A percentile compares a stretch with the other conserved stretches of the same genome.
Evolutionary conservation across 495 filamentous ascomycete genomes (phyloP).

Genomic region (Lasiosphaeriaceae sp.): DNA sequence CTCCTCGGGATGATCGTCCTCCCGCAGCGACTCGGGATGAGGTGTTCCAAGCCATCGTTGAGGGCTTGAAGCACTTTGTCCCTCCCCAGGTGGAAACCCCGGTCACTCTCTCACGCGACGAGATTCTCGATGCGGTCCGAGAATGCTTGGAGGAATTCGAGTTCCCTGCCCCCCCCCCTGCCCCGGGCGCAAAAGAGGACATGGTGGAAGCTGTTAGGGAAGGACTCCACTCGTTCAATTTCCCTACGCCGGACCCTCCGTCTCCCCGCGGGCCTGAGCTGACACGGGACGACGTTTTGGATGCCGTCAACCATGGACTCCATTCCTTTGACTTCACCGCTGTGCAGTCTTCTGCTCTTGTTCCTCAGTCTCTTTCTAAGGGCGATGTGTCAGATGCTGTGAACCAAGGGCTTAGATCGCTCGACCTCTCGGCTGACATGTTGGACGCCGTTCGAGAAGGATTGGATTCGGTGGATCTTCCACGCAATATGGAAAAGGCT

Average conservation of each 20-base stretch:
- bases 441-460: slow-evolving; percentile 26
- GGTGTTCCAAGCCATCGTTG: slow-evolving; percentile 74
- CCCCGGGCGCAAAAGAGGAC: slow-evolving; percentile 43
- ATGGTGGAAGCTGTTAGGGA: slow-evolving; percentile 53
- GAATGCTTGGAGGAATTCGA: slow-evolving; percentile 76
- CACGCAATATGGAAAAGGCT: slow-evolving; percentile 10
- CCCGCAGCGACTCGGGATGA: slow-evolving; percentile 67
- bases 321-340: slow-evolving; percentile 38
- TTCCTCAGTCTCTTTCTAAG: slow-evolving; percentile 20
- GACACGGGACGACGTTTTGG: slow-evolving; percentile 37
- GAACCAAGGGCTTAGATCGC: slow-evolving; percentile 20
- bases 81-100: slow-evolving; percentile 66
- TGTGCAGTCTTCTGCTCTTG: slow-evolving; percentile 20
- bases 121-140: slow-evolving; percentile 69
- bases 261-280: slow-evolving; percentile 17
- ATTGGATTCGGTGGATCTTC: slow-evolving; percentile 14
- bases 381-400: slow-evolving; percentile 26
- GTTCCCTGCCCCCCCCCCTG: slow-evolving; percentile 50
- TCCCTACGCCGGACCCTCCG: slow-evolving; percentile 28
- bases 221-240: slow-evolving; percentile 44
- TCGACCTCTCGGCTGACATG: slow-evolving; percentile 23
- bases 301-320: slow-evolving; percentile 42
- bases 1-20: slow-evolving; percentile 45
- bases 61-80: slow-evolving; percentile 72
- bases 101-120: slow-evolving; percentile 66